Conservation (phyloP, 169 alveolate genomes). For the Plasmodium billcollinsi region DNA sequence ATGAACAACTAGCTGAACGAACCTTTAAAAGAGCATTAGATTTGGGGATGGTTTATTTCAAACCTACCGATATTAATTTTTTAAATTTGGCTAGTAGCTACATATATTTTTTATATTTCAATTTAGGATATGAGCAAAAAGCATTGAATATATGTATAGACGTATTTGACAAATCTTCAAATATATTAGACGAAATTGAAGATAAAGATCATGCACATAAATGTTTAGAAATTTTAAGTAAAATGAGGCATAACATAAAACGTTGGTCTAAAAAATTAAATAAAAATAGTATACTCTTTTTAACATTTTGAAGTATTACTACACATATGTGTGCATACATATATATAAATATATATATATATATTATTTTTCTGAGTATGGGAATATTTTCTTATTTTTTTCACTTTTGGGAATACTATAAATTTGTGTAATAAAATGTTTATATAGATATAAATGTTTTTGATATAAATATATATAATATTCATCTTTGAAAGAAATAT, state of each 20-base stretch:
- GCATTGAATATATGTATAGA: slow-evolving; percentile 27
- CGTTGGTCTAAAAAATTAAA: slow-evolving; percentile 60
- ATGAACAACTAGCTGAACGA: slow-evolving; percentile 67
- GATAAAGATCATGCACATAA: slow-evolving; percentile 28
- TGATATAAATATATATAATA: too few relatives aligned
- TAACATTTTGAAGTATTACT: slow-evolving; percentile 5
- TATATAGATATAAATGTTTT: too few relatives aligned
- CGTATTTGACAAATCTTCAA: slow-evolving; percentile 36
- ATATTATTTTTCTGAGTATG: too few relatives aligned
- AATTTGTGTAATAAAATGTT: too few relatives aligned
- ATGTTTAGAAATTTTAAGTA: slow-evolving; percentile 46
- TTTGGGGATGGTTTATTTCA: slow-evolving; percentile 12
- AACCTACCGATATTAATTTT: slow-evolving; percentile 45
- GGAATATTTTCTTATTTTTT: too few relatives aligned
- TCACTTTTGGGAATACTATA: too few relatives aligned
- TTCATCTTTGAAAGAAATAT: too few relatives aligned
- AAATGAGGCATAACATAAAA: slow-evolving; percentile 45
- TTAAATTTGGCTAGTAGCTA: slow-evolving; percentile 46
- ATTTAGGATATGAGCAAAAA: slow-evolving; percentile 49
- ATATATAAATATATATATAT: too few relatives aligned
- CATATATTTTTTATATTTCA: slow-evolving; percentile 44
- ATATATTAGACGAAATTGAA: slow-evolving; percentile 18
- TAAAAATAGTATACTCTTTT: slow-evolving; percentile 41
- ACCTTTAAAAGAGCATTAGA: slow-evolving; percentile 47
- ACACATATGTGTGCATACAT: too few relatives aligned